Evolutionary conservation across 208 protist genomes (phyloP), one percentile per base, ranked within the genome.

Genomic region (Strigomonas galati): DNA sequence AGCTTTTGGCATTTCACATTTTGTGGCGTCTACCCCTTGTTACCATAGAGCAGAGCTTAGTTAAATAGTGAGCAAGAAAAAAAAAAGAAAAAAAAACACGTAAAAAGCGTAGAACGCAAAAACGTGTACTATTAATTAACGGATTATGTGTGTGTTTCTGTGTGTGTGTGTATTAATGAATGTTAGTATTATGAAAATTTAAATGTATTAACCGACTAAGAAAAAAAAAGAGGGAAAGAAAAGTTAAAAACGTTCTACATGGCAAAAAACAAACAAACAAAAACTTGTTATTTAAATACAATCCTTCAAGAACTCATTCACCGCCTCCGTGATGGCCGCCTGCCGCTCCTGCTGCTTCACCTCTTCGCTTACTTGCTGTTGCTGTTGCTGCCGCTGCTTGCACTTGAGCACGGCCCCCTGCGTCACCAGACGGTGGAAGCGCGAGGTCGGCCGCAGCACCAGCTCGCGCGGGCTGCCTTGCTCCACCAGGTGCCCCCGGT

Each of bases 391-490:
- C 35, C 35, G 35, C 35, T 40, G 35, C 35, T 10, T 4, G 35
- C 35, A 40, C 35, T 40, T 40, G 35, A 40, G 35, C 35, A 40
- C 35, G 35, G 35, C 35, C 7, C 35, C 35, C 35, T 40, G 44
- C 44, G 44, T 21, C 44, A 51, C 44, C 3, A 51, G 10, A 3
- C 3, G 10, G 44, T 51, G 44, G 44, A 51, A 51, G 15, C 10
- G 17, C 17, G 17, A 24, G 44, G 2, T 17, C 17, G 17, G 9
- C 10, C n/a, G 17, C 17, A 5, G 17, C 44, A 52, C 66, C 4
- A 81, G 67, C 19, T 77, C 68, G 19, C 64, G 71, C n/a, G 79
- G 79, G 5, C 69, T 27, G 23, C 79, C 79, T 14, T 31, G 32
- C 62, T 75, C 79, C 9, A 62, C 71, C 5, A 85, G 65, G 2